Base-by-base conservation (phyloP, 371 early-diverging fungal species). In the Amoeboaphelidium protococcarum region DNA sequence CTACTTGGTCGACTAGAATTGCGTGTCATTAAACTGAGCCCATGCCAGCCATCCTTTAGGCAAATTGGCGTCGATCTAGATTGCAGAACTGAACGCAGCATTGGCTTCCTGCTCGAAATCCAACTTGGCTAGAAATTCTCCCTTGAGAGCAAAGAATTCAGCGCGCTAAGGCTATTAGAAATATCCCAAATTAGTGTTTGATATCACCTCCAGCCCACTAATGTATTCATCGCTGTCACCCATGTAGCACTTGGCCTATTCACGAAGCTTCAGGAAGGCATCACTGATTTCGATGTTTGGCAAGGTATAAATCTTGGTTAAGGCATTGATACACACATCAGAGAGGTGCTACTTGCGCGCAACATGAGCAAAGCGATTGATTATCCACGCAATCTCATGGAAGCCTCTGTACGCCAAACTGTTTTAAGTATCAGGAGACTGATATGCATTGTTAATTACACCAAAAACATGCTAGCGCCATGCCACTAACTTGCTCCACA, bases 231-330 rank as follows among this genome's bases (percentile, higher is more conserved):
- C 61, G 2, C 83, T 72, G n/a, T n/a, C n/a, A n/a, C n/a, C n/a
- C 6, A 31, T 31, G 54, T 95, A 82, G 61, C 92, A 94, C 61
- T 97, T 94, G 44, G 95, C 94, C 60, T 98, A 92, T 65, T 96
- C 97, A 23, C 88, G 80, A 48, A 98, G 65, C 60, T 97, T 98
- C 52, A 84, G 61, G 59, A 91, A 95, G 0, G 89, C 96, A 58
- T 97, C 99, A 49, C 90, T 88, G 25, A 98, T 92, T 60, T 98
- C 98, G 52, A 98, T 96, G 58, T 98, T 98, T 23, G 98, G 98
- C 25, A 98, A 68, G 0, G 91, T 89, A 63, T 98, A 97, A 49
- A 98, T 92, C 58, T 85, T 89, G 57, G 81, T 82, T 41, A 97
- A 65, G 26, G 81, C 80, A 45, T 74, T 78, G 50, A 83, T 78